These are phyloP conservation scores for Vaucheria bursata DNA, from an alignment of 352 stramenopile species.

Conservation along the genomic window DNA sequence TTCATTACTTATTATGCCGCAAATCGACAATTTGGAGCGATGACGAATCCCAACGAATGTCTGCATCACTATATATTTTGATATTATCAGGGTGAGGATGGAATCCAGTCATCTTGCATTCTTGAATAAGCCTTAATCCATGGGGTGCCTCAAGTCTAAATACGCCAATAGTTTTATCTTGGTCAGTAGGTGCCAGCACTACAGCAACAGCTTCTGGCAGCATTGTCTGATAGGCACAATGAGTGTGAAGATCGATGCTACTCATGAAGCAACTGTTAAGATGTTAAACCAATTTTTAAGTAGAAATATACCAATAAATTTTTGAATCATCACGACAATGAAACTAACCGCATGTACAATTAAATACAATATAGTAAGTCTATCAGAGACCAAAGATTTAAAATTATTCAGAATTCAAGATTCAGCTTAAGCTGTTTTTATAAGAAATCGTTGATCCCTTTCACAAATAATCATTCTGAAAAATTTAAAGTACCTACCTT, in stretches of 20 bases:
- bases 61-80: conserved; percentile 30
- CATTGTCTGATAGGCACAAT: conserved; percentile 76
- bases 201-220: conserved; percentile 73
- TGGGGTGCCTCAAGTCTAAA: conserved; percentile 67
- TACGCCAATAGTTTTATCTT: conserved; percentile 56
- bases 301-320: too few relatives aligned
- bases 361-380: background rate
- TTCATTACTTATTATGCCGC: too few relatives aligned
- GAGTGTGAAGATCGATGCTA: conserved; percentile 75
- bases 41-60: conserved; percentile 10
- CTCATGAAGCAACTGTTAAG: conserved; percentile 78
- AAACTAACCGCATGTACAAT: background rate
- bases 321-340: too few relatives aligned
- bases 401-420: background rate
- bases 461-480: background rate
- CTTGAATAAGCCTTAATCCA: conserved; percentile 72
- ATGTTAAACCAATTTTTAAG: too few relatives aligned
- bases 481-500: background rate
- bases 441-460: background rate
- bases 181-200: conserved; percentile 67
- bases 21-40: conserved; percentile 3
- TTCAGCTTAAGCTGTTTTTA: background rate
- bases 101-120: conserved; percentile 70
- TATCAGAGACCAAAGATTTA: background rate
- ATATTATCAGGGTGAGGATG: conserved; percentile 60